Percentiles rank a stretch among this genome's conserved stretches.
These are phyloP conservation scores for Capillidium rhysosporum DNA, from an alignment of 371 early-diverging fungal species.

Conservation along the genomic window DNA sequence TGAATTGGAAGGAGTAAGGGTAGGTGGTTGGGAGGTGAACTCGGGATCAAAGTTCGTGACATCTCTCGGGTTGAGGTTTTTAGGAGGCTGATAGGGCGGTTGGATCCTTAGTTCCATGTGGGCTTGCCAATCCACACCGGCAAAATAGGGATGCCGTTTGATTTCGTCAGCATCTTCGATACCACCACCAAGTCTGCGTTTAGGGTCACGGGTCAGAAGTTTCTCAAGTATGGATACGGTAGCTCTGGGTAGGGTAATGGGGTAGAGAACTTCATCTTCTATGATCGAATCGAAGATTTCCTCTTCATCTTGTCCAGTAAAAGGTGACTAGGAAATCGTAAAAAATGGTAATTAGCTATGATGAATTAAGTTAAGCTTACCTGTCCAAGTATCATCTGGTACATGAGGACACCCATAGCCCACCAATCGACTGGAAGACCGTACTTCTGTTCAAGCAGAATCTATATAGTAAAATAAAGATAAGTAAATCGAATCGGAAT, in stretches of 20 bases:
- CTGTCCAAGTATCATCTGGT: constrained; percentile 86
- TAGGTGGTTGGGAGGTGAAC: constrained; percentile 76
- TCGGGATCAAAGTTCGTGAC: constrained; percentile 91
- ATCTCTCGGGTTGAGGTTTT: constrained; percentile 47
- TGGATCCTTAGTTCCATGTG: constrained; percentile 56
- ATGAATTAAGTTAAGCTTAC: constrained; percentile 6
- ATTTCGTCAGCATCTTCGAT: constrained; percentile 68
- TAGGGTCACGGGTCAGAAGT: constrained; percentile 77
- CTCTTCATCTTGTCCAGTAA: constrained; percentile 84
- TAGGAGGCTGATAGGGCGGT: constrained; percentile 76
- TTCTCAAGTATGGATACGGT: constrained; percentile 72
- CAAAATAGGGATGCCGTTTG: constrained; percentile 86
- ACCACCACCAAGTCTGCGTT: constrained; percentile 63
- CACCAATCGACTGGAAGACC: constrained; percentile 77
- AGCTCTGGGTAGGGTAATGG: constrained; percentile 70
- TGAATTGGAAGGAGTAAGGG: constrained; percentile 42
- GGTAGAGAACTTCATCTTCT: constrained; percentile 78
- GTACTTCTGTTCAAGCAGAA: constrained; percentile 78
- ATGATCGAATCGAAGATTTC: constrained; percentile 89
- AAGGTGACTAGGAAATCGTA: constrained; percentile 36
- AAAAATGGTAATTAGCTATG: not conserved
- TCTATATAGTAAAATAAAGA: constrained; percentile 12
- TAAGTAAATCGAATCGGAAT: not conserved
- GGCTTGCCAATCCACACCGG: constrained; percentile 82
- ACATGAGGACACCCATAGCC: constrained; percentile 79